Percentiles rank a stretch among this genome's conserved stretches.
Evolutionary conservation across 139 green algal genomes (phyloP).

Genomic region (Volvox reticuliferus): DNA sequence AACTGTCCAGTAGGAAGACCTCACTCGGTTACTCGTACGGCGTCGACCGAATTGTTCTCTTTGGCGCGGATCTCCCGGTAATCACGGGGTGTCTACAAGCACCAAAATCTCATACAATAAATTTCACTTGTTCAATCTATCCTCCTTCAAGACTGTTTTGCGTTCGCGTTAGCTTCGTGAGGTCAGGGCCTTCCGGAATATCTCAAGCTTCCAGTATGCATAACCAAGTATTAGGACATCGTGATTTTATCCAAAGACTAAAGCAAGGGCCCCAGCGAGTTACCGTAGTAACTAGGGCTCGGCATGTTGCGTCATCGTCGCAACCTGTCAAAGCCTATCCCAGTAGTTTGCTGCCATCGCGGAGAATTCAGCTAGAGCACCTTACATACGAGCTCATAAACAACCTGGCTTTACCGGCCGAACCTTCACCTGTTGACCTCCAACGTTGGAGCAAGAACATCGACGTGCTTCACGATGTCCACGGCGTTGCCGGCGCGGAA

Average conservation of each 20-base stretch:
- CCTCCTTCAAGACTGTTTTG: too few relatives aligned
- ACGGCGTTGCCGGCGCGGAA: not conserved
- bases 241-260: not conserved
- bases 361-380: not conserved
- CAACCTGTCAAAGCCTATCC: not conserved
- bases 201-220: too few relatives aligned
- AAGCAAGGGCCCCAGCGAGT: not conserved
- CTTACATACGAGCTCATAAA: constrained; percentile 10
- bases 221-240: not conserved
- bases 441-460: not conserved
- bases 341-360: not conserved
- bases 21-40: too few relatives aligned
- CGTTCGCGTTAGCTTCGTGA: too few relatives aligned
- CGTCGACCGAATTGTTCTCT: too few relatives aligned
- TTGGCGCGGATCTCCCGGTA: too few relatives aligned
- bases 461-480: not conserved
- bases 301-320: not conserved
- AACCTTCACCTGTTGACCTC: not conserved
- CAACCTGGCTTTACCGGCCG: not conserved
- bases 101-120: too few relatives aligned
- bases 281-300: constrained; percentile 1
- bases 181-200: too few relatives aligned
- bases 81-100: too few relatives aligned
- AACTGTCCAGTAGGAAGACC: too few relatives aligned
- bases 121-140: too few relatives aligned